Percentiles rank a stretch among this genome's conserved stretches.
These are phyloP conservation scores for Cornus florida DNA, from an alignment of 148 eudicot genomes.

Conservation along the genomic window DNA sequence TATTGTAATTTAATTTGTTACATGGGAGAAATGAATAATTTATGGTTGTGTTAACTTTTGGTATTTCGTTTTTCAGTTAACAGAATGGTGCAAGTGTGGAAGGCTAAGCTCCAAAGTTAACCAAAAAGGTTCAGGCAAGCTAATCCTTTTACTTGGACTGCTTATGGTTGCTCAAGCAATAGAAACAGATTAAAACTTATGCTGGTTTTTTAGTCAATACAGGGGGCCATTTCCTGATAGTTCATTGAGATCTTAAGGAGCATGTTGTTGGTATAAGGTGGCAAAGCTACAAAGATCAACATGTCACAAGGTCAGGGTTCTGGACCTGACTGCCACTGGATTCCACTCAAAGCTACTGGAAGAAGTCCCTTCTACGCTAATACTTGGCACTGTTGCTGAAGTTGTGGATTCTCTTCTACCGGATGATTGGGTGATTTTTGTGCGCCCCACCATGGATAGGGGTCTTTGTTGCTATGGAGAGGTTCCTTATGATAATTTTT, in stretches of 20 bases:
- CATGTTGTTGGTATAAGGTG: conserved; percentile 50
- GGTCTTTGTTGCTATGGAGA: conserved; percentile 26
- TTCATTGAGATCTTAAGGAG: conserved; percentile 43
- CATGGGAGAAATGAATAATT: too few relatives aligned
- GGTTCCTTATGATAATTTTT: conserved; percentile 17
- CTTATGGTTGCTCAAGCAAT: too few relatives aligned
- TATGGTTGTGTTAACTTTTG: too few relatives aligned
- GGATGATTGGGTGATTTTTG: conserved; percentile 29
- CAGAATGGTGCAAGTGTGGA: too few relatives aligned
- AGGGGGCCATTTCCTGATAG: conserved; percentile 28
- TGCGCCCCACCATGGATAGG: conserved; percentile 34
- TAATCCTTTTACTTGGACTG: too few relatives aligned
- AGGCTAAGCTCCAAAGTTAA: too few relatives aligned
- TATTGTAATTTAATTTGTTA: too few relatives aligned
- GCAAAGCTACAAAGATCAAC: conserved; percentile 20
- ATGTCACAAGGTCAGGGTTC: conserved; percentile 30
- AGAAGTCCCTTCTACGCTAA: conserved; percentile 14
- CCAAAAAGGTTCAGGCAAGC: too few relatives aligned
- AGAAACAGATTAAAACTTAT: too few relatives aligned
- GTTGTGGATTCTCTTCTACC: conserved; percentile 18
- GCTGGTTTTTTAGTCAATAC: too few relatives aligned
- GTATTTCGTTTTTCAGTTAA: too few relatives aligned
- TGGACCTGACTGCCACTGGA: conserved; percentile 37
- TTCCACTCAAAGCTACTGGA: conserved; percentile 16
- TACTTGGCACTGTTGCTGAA: conserved; percentile 25